Evolutionary conservation across 768 basidiomycete species (phyloP), one percentile per base, ranked within the genome.

Genomic region (Fomitopsis serialis): DNA sequence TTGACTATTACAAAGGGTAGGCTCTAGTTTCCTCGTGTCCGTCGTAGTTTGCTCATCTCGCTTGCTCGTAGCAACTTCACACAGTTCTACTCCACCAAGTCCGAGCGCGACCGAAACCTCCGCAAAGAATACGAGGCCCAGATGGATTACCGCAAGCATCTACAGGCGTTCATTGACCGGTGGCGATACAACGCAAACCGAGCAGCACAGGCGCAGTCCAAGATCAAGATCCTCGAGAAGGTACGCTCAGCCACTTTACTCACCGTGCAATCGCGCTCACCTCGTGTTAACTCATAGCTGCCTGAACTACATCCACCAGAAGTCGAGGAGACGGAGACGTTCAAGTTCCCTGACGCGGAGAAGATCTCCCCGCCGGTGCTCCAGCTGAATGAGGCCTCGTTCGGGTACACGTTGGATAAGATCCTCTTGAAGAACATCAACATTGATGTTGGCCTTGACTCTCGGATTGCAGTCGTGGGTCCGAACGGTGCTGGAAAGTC

Each of bases 111-210:
- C 61, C 84, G 85, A 54, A 94, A 94, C 64, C 72, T 95, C 69
- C 83, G 82, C 40, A 94, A 93, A 70, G 96, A 98, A 68, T 99
- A 98, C 69, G 96, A 98, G 32, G 77, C 92, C 0, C 97, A 99
- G 70, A 85, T 97, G 81, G 87, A 89, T 10, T 98, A 98, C 67
- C 81, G 97, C 52, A 89, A 89, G 63, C 92, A 97, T 73, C 72
- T 98, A 27, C 96, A 98, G 66, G 94, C 96, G 0, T 99, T 97
- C 74, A 98, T 99, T 61, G 97, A 98, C 63, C 79, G 93, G 50
- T 99, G 97, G 97, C 78, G 96, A 62, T 98, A 98, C 70, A 98
- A 98, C 61, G 94, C 94, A 53, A 96, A 96, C 67, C 80, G 95
- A 62, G 88, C 87, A 80, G 69, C 55, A 69, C 63, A 64, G 34